Percentiles rank a stretch among this genome's conserved stretches.
phyloP scores from a whole-genome alignment of 75 land plant species.

The Cryptomeria japonica region DNA sequence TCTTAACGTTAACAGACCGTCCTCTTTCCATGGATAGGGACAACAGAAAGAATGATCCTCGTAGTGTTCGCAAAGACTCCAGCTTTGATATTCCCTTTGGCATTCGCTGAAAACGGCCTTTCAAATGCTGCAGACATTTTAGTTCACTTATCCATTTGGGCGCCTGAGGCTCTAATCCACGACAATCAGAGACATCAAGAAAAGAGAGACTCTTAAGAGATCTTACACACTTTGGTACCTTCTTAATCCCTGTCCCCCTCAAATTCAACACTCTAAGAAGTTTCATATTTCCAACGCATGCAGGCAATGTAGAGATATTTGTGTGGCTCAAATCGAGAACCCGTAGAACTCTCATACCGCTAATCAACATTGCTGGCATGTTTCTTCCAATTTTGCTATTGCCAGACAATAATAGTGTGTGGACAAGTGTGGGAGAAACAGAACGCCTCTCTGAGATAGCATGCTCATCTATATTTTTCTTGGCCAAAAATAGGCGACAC shows the following conservation, averaged over 20 bases:
- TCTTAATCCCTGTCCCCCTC: background rate
- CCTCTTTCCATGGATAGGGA: too few species aligned
- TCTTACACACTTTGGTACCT: background rate
- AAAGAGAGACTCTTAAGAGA: background rate
- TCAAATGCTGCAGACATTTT: background rate
- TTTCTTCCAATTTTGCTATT: background rate
- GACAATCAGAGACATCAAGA: background rate
- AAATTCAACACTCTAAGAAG: background rate
- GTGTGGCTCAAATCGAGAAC: background rate
- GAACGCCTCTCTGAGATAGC: too few species aligned
- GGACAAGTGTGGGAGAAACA: background rate
- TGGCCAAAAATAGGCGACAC: too few species aligned
- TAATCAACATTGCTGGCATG: background rate
- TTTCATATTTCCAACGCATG: background rate
- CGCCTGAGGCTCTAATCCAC: too few species aligned
- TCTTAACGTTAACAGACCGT: too few species aligned
- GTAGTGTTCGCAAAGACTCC: background rate
- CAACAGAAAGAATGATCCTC: background rate
- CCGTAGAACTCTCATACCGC: too few species aligned
- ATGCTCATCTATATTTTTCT: too few species aligned
- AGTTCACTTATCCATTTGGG: background rate
- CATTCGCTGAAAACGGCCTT: background rate
- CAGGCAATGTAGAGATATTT: background rate
- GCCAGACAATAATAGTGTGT: background rate
- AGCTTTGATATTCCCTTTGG: background rate